phyloP scores from a whole-genome alignment of 306 rosid genomes.

The Lablab purpureus region DNA sequence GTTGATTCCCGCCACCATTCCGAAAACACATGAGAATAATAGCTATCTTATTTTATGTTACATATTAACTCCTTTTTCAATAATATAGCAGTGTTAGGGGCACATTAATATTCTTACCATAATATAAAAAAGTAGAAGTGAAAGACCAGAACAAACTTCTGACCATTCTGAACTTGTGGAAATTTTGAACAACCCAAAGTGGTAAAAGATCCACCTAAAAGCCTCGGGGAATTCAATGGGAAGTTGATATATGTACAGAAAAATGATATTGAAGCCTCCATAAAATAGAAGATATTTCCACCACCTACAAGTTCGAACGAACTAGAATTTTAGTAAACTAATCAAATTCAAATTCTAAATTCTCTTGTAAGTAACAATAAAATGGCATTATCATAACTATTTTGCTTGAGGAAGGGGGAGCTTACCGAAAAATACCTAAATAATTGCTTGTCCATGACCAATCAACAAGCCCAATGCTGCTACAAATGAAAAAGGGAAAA shows the following conservation, averaged over 20 bases:
- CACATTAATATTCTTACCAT: constrained; percentile 64
- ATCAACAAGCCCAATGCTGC: constrained; percentile 81
- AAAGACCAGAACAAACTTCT: constrained; percentile 71
- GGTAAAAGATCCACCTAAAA: constrained; percentile 63
- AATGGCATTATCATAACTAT: constrained; percentile 17
- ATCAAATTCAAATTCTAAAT: constrained; percentile 19
- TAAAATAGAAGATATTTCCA: constrained; percentile 81
- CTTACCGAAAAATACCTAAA: constrained; percentile 82
- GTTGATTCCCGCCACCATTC: not conserved
- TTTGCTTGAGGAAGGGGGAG: constrained; percentile 8
- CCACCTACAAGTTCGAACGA: constrained; percentile 78
- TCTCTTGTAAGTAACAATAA: constrained; percentile 8
- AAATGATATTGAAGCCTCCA: constrained; percentile 81
- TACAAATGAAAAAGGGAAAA: constrained; percentile 89
- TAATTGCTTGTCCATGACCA: constrained; percentile 93
- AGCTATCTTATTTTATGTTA: not conserved
- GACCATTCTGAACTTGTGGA: constrained; percentile 71
- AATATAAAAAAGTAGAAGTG: constrained; percentile 76
- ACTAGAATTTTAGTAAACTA: constrained; percentile 18
- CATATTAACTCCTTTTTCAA: not conserved
- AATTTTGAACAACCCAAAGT: constrained; percentile 80
- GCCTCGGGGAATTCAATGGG: constrained; percentile 67
- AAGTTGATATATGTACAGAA: constrained; percentile 83
- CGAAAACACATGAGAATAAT: not conserved
- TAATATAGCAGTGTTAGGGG: constrained; percentile 13